Evolutionary conservation across 192 early-diverging fungal species (phyloP).

Genomic region (Kickxella alabastrina): DNA sequence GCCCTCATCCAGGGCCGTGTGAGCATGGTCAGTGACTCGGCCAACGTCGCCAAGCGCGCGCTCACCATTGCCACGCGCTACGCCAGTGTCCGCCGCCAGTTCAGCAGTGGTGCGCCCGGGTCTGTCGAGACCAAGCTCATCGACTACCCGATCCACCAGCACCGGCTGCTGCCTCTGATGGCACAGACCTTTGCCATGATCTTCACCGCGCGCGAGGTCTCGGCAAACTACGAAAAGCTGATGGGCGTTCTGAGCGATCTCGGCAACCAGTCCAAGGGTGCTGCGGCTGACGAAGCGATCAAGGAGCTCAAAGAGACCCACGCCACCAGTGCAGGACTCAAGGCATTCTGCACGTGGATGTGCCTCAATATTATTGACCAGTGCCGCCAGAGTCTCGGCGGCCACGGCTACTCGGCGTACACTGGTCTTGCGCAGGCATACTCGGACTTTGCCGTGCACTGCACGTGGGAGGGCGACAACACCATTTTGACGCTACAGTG

Average conservation of each 20-base stretch:
- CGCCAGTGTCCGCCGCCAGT: slow-evolving; percentile 88
- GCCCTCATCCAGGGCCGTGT: slow-evolving; percentile 83
- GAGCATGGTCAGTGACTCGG: slow-evolving; percentile 80
- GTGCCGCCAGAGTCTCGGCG: slow-evolving; percentile 85
- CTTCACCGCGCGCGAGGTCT: slow-evolving; percentile 84
- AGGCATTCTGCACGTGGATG: slow-evolving; percentile 92
- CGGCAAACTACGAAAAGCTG: slow-evolving; percentile 69
- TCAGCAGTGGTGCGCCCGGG: slow-evolving; percentile 58
- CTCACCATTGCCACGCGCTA: slow-evolving; percentile 88
- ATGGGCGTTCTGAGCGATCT: slow-evolving; percentile 72
- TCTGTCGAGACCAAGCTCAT: slow-evolving; percentile 82
- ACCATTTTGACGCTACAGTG: slow-evolving; percentile 88
- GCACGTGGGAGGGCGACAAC: slow-evolving; percentile 89
- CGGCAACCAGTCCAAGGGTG: slow-evolving; percentile 55
- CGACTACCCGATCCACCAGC: slow-evolving; percentile 92
- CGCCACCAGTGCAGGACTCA: slow-evolving; percentile 85
- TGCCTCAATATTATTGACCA: slow-evolving; percentile 86
- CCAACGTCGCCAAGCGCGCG: slow-evolving; percentile 83
- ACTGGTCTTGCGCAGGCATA: slow-evolving; percentile 82
- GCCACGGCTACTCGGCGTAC: slow-evolving; percentile 91
- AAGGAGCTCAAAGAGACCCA: slow-evolving; percentile 87
- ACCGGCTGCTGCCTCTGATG: slow-evolving; percentile 87
- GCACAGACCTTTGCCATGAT: slow-evolving; percentile 88
- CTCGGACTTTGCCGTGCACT: slow-evolving; percentile 86
- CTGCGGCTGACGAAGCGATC: slow-evolving; percentile 55